Conservation (phyloP, 2,329 filamentous ascomycete genomes). For the Didymella arachidicola region DNA sequence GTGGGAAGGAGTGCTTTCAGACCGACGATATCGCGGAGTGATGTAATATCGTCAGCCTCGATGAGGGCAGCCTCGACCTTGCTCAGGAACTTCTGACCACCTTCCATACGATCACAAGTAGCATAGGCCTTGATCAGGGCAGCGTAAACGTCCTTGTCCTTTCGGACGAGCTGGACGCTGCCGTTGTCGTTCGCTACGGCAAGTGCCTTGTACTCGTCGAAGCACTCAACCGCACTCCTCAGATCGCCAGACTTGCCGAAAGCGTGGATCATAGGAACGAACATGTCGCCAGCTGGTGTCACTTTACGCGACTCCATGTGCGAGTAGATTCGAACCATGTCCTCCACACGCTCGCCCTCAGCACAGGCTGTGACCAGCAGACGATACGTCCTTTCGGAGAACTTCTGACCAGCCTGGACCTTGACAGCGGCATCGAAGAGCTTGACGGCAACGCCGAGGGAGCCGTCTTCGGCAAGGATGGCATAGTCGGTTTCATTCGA, state of each 20-base stretch:
- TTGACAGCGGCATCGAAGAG: slow-evolving; percentile 80
- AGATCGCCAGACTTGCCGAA: slow-evolving; percentile 85
- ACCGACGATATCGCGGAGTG: slow-evolving; percentile 76
- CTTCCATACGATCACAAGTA: slow-evolving; percentile 78
- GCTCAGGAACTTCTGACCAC: slow-evolving; percentile 84
- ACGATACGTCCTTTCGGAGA: slow-evolving; percentile 84
- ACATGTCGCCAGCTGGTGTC: slow-evolving; percentile 79
- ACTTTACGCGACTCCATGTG: slow-evolving; percentile 86
- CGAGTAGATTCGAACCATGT: slow-evolving; percentile 90
- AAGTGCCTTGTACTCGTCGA: slow-evolving; percentile 90
- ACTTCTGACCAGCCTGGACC: slow-evolving; percentile 66
- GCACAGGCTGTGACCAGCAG: slow-evolving; percentile 88
- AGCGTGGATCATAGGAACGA: slow-evolving; percentile 93
- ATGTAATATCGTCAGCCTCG: slow-evolving; percentile 60
- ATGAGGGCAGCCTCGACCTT: slow-evolving; percentile 71
- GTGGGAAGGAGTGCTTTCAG: slow-evolving; percentile 80
- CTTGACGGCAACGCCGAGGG: slow-evolving; percentile 82
- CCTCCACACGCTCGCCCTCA: slow-evolving; percentile 77
- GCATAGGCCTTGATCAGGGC: slow-evolving; percentile 91
- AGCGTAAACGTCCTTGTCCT: slow-evolving; percentile 87
- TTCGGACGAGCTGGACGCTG: slow-evolving; percentile 70
- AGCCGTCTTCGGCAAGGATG: slow-evolving; percentile 86
- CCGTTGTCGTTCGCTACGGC: slow-evolving; percentile 86
- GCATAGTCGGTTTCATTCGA: slow-evolving; percentile 88
- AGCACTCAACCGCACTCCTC: slow-evolving; percentile 88